Percentiles rank a stretch among this genome's conserved stretches.
Conservation (phyloP, 1,284 basidiomycete species). For the Rhodotorula glutinis region DNA sequence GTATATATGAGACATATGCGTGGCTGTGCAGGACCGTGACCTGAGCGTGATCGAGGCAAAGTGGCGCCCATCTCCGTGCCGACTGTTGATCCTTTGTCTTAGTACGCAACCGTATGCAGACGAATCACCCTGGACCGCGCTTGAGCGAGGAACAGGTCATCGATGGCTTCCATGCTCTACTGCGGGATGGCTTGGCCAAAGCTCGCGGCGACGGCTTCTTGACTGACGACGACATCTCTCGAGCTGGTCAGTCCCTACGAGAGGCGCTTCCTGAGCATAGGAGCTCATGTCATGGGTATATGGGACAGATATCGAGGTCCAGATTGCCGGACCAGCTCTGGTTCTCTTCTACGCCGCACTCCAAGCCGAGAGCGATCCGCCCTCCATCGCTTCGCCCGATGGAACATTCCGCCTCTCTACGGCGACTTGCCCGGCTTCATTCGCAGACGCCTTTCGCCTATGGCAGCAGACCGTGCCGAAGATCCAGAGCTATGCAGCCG, state of each 20-base stretch:
- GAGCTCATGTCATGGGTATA: background rate
- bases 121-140: background rate
- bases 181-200: slow-evolving; percentile 68
- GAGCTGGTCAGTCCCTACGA: slow-evolving; percentile 58
- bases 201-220: slow-evolving; percentile 70
- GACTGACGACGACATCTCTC: slow-evolving; percentile 70
- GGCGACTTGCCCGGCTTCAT: slow-evolving; percentile 60
- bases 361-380: slow-evolving; percentile 60
- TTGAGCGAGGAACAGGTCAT: slow-evolving; percentile 65
- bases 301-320: slow-evolving; percentile 18
- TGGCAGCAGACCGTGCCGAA: slow-evolving; percentile 65
- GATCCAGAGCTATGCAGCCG: slow-evolving; percentile 62
- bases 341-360: slow-evolving; percentile 68
- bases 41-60: no score
- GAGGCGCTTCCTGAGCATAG: background rate
- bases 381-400: slow-evolving; percentile 60
- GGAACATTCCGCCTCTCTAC: slow-evolving; percentile 55
- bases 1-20: no score
- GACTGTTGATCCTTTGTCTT: no score
- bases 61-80: no score
- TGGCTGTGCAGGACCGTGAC: no score
- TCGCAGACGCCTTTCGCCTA: slow-evolving; percentile 64
- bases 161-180: slow-evolving; percentile 70
- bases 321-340: slow-evolving; percentile 58
- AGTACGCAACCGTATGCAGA: background rate